Evolutionary conservation across 306 rosid species (phyloP).

Genomic region (Dryas octopetala): DNA sequence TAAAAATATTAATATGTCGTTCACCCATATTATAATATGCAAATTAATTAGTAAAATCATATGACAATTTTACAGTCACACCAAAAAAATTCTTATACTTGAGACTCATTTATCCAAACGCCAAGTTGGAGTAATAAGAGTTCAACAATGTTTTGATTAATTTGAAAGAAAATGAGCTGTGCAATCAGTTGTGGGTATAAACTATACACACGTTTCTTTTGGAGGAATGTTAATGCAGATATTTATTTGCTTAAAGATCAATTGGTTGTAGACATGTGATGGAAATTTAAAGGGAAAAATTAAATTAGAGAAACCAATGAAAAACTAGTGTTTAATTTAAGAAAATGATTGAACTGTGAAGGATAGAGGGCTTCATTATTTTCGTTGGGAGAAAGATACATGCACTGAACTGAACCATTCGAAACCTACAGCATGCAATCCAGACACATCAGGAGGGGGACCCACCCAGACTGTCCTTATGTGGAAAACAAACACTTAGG

Average conservation of each 20-base stretch:
- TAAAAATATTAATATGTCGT: too few relatives aligned
- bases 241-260: not conserved
- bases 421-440: not conserved
- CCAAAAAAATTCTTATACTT: too few relatives aligned
- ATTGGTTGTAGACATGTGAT: conserved; percentile 6
- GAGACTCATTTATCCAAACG: too few relatives aligned
- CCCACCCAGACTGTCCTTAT: not conserved
- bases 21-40: too few relatives aligned
- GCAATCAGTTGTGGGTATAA: not conserved
- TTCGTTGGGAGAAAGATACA: not conserved
- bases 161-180: not conserved
- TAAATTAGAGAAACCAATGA: not conserved
- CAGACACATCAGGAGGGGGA: not conserved
- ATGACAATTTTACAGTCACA: too few relatives aligned
- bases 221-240: not conserved
- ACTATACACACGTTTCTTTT: not conserved
- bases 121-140: too few relatives aligned
- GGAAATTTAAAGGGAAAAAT: not conserved
- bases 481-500: not conserved
- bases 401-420: not conserved
- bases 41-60: too few relatives aligned
- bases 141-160: too few relatives aligned
- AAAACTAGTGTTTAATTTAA: not conserved
- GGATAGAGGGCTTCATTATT: conserved; percentile 1
- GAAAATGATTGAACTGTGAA: not conserved